Conservation (phyloP, 2,329 filamentous ascomycete genomes). For the Thelonectria discophora region DNA sequence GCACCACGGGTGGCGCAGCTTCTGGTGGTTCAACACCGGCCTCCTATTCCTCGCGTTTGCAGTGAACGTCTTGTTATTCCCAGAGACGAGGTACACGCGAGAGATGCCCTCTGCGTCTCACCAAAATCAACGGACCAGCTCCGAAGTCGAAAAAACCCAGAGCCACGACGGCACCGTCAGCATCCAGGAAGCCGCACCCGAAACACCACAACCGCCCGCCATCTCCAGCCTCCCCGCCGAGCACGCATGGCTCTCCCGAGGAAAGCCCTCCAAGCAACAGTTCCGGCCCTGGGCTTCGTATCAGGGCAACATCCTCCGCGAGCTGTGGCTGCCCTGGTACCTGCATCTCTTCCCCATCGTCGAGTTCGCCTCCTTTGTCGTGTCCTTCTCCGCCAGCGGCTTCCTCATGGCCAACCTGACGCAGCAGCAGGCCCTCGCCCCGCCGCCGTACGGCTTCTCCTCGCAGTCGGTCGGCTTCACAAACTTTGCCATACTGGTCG, state of each 20-base stretch:
- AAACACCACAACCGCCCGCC: background rate
- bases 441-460: conserved; percentile 16
- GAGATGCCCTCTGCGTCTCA: background rate
- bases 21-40: conserved; percentile 22
- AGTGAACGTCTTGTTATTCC: conserved; percentile 9
- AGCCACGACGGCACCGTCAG: conserved; percentile 14
- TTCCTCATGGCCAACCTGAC: conserved; percentile 25
- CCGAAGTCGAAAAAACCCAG: conserved; percentile 8
- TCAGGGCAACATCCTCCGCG: conserved; percentile 18
- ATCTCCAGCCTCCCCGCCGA: conserved; percentile 1
- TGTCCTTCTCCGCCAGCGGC: conserved; percentile 16
- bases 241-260: conserved; percentile 16
- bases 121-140: background rate
- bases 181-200: conserved; percentile 8
- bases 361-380: conserved; percentile 19
- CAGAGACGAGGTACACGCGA: conserved; percentile 13
- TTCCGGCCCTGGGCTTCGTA: conserved; percentile 13
- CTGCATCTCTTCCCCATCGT: conserved; percentile 20
- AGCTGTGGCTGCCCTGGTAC: conserved; percentile 23
- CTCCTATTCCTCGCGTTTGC: conserved; percentile 17
- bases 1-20: conserved; percentile 18
- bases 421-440: conserved; percentile 20
- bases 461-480: conserved; percentile 21
- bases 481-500: conserved; percentile 19
- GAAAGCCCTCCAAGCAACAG: conserved; percentile 21